Base-by-base conservation (phyloP, 257 asterid species). In the Schizonepeta tenuifolia region DNA sequence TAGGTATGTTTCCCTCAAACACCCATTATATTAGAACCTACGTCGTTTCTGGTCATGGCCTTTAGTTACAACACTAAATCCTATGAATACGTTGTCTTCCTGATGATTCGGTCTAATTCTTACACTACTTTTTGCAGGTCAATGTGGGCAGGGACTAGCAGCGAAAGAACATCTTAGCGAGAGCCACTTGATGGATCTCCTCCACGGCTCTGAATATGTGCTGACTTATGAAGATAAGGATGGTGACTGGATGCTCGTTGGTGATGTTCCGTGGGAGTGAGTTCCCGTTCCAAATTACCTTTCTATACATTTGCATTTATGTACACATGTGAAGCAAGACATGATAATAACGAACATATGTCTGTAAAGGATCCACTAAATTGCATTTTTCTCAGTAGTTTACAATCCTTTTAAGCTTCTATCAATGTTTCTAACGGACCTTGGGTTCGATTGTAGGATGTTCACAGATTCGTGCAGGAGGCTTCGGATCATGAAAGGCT, bases 201-300 rank as follows among this genome's bases (percentile, higher is more conserved):
- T 87, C 66, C 88, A 80, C 38, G 89, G 90, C 49, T 86, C 92
- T 5, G 96, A 87, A 21, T 88, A 84, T 64, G 92, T 88, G 79
- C 87, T 87, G 38, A 90, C 97, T 0, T 90, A 84, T 33, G 93
- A 90, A 81, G 96, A 88, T 66, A 90, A 88, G 79, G 93, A 90
- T 38, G 89, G 90, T n/a, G 95, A 88, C 17, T 88, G 93, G 97
- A 91, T 91, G 97, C 96, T 91, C 15, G 96, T 91, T 20, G 97
- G 97, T 0, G 97, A 91, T 47, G 95, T 91, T 72, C 97, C 97
- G 1, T 91, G 97, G 95, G 95, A 81, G 97, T 91, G 38, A 56
- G 62, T 56, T 51, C 57, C 2, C 5, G 5, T 51, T 51, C 26
- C 28, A 13, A 70, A 24, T 70, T 5, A 15, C 54, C 20, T 14